Evolutionary conservation across 176 grass and related monocot genomes (phyloP), one percentile per base, ranked within the genome.

Genomic region (Calamus simplicifolius): DNA sequence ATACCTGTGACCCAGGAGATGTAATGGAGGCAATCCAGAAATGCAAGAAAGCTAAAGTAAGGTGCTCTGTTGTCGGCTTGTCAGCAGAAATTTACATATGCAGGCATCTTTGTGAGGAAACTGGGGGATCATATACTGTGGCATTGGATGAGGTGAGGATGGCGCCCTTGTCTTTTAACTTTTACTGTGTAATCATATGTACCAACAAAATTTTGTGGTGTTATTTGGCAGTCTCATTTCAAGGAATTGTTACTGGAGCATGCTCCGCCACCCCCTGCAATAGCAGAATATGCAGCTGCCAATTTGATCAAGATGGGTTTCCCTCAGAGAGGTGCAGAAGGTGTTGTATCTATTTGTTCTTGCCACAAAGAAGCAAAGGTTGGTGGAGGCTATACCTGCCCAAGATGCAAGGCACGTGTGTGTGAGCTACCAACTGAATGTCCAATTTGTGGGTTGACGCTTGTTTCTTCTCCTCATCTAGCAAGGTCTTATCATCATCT

Each of bases 231-330:
- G 94, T 72, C 78, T 23, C 94, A 98, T 83, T 93, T 98, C 57
- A 93, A 89, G 73, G 94, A 93, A 66, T 73, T 98, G 76, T 38
- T 98, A 19, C 76, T 92, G 48, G 94, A 98, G 70, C 94, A 98
- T 64, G 84, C 94, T 67, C 88, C 88, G 8, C 94, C 85, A 58
- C 79, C 84, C 29, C 88, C 94, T 64, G 88, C 94, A 51, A 92
- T 98, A 73, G 93, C 93, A 73, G 93, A 98, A 74, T 98, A 98
- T 82, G 84, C 94, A 50, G 69, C 81, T 57, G 79, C 94, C 58
- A 98, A 85, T 85, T 85, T 98, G 70, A 92, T 93, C 74, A 98
- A 89, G 80, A 98, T 98, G 88, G 94, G 94, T 10, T 98, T 98
- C 64, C 94, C 94, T 17, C 94, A 98, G 71, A 89, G 94, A 83